phyloP scores from a whole-genome alignment of 441 rosid genomes.

The Syzygium syzygioides region DNA sequence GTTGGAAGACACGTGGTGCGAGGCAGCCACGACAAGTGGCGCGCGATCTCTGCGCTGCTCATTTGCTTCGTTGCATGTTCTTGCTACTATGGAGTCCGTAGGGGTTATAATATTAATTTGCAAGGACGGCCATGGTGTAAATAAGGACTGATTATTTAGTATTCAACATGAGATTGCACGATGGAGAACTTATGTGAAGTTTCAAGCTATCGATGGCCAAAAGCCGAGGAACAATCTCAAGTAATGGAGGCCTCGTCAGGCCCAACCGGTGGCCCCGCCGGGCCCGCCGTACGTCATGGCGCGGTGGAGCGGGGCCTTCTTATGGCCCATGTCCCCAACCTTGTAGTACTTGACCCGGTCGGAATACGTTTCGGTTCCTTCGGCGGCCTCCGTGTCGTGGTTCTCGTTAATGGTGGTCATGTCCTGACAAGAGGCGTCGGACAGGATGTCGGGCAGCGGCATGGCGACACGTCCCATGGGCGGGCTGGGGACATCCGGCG shows the following conservation, averaged over 20 bases:
- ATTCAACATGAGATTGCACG: neutral
- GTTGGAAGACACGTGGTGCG: neutral
- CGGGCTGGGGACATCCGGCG: neutral
- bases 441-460: neutral
- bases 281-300: neutral
- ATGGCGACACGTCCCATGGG: constrained; percentile 9
- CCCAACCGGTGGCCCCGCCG: neutral
- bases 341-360: neutral
- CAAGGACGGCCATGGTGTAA: neutral
- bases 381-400: neutral
- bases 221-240: neutral
- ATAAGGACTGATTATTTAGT: neutral
- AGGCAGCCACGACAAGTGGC: neutral
- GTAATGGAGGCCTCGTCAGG: neutral
- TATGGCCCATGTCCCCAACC: neutral
- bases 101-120: neutral
- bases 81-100: fast-evolving
- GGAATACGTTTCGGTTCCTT: neutral
- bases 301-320: neutral
- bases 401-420: neutral
- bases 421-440: neutral
- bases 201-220: neutral
- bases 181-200: neutral
- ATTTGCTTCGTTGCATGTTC: neutral
- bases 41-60: neutral